phyloP scores from a whole-genome alignment of 2,329 filamentous ascomycete species.

The Pseudonectria buxi region DNA sequence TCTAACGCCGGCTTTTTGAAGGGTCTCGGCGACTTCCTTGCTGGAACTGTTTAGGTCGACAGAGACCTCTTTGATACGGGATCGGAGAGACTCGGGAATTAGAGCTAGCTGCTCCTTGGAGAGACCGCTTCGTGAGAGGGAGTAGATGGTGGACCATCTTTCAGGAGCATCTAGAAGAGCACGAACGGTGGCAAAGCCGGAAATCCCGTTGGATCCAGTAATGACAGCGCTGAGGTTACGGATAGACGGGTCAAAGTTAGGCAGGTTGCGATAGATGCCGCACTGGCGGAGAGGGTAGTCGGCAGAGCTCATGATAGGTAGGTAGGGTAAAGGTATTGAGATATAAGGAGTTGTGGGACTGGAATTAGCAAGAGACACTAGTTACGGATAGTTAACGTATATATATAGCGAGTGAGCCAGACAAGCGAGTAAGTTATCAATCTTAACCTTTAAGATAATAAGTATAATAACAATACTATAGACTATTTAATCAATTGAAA shows the following conservation, averaged over 20 bases:
- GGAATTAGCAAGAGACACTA: too few species aligned
- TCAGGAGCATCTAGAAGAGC: constrained; percentile 1
- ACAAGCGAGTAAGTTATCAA: too few species aligned
- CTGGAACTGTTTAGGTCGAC: background rate
- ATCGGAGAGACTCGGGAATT: background rate
- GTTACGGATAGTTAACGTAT: too few species aligned
- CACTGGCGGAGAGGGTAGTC: too few species aligned
- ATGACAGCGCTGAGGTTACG: constrained; percentile 1
- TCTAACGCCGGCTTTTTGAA: background rate
- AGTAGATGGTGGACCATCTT: constrained; percentile 1
- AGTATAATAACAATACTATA: too few species aligned
- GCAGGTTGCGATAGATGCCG: constrained; percentile 5
- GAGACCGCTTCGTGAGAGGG: background rate
- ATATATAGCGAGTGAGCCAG: too few species aligned
- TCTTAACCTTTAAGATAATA: too few species aligned
- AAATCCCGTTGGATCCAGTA: constrained; percentile 1
- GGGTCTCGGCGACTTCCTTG: background rate
- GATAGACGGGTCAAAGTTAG: background rate
- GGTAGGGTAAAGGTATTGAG: too few species aligned
- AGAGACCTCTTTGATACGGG: background rate
- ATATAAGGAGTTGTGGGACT: too few species aligned
- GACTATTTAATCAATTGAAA: too few species aligned
- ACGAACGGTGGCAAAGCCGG: background rate
- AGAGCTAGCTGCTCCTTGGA: background rate
- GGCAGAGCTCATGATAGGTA: too few species aligned